Evolutionary conservation across 1,139 yeast genomes (phyloP).

Genomic region (Sugiyamaella novakii): DNA sequence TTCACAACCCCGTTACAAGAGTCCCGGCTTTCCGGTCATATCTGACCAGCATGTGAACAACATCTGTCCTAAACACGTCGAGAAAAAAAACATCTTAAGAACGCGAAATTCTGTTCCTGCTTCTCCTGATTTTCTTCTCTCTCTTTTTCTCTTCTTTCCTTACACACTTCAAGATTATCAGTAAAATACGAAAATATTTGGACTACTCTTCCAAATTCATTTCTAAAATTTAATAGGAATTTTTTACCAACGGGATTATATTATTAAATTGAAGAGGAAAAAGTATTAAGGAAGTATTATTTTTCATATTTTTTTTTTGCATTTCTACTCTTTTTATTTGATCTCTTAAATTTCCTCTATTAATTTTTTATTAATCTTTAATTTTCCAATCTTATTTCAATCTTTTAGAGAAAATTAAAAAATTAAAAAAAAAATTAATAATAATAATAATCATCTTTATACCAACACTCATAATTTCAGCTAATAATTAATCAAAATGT

Average conservation of each 20-base stretch:
- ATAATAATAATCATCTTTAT: too few species aligned
- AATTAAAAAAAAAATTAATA: too few species aligned
- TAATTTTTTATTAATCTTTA: not conserved
- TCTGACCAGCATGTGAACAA: not conserved
- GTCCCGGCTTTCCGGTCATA: not conserved
- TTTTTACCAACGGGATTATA: too few species aligned
- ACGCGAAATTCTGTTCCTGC: constrained; percentile 2
- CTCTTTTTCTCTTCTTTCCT: not conserved
- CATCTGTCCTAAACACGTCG: too few species aligned
- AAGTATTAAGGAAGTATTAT: too few species aligned
- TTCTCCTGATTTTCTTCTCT: not conserved
- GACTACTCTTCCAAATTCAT: too few species aligned
- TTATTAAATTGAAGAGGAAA: too few species aligned
- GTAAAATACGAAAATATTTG: too few species aligned
- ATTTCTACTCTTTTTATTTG: not conserved
- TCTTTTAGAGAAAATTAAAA: too few species aligned
- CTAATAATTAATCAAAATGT: constrained; percentile 4
- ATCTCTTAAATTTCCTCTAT: not conserved
- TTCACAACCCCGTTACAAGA: not conserved
- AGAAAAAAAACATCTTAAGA: constrained; percentile 6
- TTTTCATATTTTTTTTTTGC: not conserved
- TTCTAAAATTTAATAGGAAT: too few species aligned
- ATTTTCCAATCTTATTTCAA: not conserved
- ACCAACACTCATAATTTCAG: constrained; percentile 28
- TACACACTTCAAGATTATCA: too few species aligned